Base-by-base conservation (phyloP, 371 early-diverging fungal genomes). In the Catenaria anguillulae region DNA sequence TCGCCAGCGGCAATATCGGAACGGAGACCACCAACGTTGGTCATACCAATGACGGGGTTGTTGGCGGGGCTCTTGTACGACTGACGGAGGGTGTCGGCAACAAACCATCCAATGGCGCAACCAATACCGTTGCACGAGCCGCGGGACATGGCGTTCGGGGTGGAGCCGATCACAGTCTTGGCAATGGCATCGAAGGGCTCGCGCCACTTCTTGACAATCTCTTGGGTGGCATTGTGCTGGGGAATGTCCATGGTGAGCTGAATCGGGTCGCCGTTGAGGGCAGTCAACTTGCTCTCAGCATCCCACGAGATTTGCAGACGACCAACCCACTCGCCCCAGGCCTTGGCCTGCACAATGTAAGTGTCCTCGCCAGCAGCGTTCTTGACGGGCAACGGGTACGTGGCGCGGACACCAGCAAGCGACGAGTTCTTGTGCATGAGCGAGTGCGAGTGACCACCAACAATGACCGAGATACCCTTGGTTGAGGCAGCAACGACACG, bases 271-370 rank as follows among this genome's bases (percentile, higher is more conserved):
- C 88, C 88, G 4, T 56, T 65, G 69, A 71, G 71, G 48, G 36
- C 52, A 35, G 71, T 67, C 54, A 80, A 59, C 60, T 75, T 67
- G 45, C 77, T 77, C 21, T 77, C 68, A 3, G 73, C 67, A 65
- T 84, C 71, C 67, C 82, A 83, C 4, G 70, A 74, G 12, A 85
- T 56, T 62, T 86, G 82, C 42, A 87, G 35, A 86, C 87, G 67
- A 72, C 77, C 50, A n/a, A n/a, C n/a, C n/a, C n/a, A n/a, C n/a
- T n/a, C n/a, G n/a, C n/a, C n/a, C n/a, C n/a, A n/a, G n/a, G 62
- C 64, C 67, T 75, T 72, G 37, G 56, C 79, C 68, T 83, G 84
- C 24, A 83, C 80, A 23, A 83, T 68, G 55, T 75, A 79, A 1
- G 86, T 81, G 60, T 69, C 66, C 33, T 79, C 70, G 42, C 78